Conservation (phyloP, 2,329 filamentous ascomycete genomes). For the Cladosporium sp. region DNA sequence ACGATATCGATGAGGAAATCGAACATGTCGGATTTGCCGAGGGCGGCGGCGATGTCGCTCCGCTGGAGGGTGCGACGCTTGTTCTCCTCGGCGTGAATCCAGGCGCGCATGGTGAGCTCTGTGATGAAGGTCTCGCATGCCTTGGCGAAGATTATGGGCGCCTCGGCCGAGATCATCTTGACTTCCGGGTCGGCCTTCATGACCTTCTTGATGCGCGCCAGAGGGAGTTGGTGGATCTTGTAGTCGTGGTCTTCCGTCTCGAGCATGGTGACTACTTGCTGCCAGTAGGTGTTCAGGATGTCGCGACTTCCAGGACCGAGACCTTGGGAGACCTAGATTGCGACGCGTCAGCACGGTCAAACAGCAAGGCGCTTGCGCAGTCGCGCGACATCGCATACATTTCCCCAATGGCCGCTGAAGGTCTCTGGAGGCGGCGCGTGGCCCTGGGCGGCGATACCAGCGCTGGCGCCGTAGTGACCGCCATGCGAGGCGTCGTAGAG, state of each 20-base stretch:
- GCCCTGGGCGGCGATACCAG: slow-evolving; percentile 77
- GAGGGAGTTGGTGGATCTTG: slow-evolving; percentile 92
- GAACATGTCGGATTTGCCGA: slow-evolving; percentile 99
- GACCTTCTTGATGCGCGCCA: slow-evolving; percentile 99
- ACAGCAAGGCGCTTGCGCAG: neutral
- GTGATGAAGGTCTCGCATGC: slow-evolving; percentile 96
- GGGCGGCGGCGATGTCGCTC: slow-evolving; percentile 90
- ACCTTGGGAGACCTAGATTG: slow-evolving; percentile 80
- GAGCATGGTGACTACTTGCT: slow-evolving; percentile 93
- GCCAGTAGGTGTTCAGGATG: slow-evolving; percentile 98
- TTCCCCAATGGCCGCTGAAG: slow-evolving; percentile 92
- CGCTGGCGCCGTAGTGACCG: slow-evolving; percentile 45
- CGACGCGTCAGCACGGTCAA: slow-evolving; percentile 9
- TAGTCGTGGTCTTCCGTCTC: slow-evolving; percentile 96
- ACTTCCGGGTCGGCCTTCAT: slow-evolving; percentile 99
- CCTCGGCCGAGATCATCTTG: slow-evolving; percentile 99
- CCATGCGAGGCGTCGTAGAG: slow-evolving; percentile 43
- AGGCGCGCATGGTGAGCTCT: slow-evolving; percentile 96
- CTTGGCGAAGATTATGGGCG: slow-evolving; percentile 95
- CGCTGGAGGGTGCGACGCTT: slow-evolving; percentile 92
- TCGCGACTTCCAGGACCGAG: slow-evolving; percentile 78
- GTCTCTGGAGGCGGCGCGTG: slow-evolving; percentile 85
- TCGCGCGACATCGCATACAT: slow-evolving; percentile 54
- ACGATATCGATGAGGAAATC: slow-evolving; percentile 99
- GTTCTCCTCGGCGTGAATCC: slow-evolving; percentile 99